phyloP scores from a whole-genome alignment of 2,329 filamentous ascomycete species.

The Talaromyces islandicus region DNA sequence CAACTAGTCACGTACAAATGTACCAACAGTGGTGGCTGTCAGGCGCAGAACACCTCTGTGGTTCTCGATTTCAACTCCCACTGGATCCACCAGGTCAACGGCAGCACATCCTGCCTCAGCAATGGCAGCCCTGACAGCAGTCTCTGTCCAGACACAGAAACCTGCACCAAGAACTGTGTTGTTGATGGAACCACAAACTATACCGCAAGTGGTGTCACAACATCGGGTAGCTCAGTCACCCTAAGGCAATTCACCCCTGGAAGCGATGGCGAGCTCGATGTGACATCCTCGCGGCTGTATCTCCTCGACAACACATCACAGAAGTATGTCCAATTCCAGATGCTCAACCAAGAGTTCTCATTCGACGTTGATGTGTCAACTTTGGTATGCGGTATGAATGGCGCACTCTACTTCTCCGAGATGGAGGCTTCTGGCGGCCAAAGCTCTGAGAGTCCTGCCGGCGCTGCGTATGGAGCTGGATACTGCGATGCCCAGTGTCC shows the following conservation, averaged over 20 bases:
- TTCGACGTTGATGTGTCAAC: slow-evolving; percentile 67
- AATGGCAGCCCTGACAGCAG: slow-evolving; percentile 47
- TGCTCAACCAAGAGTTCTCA: slow-evolving; percentile 63
- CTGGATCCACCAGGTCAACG: slow-evolving; percentile 46
- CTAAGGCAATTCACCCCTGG: slow-evolving; percentile 43
- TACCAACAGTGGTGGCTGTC: slow-evolving; percentile 47
- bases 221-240: slow-evolving; percentile 43
- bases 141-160: slow-evolving; percentile 43
- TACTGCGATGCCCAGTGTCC: slow-evolving; percentile 60
- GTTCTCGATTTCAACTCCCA: slow-evolving; percentile 56
- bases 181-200: slow-evolving; percentile 53
- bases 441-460: slow-evolving; percentile 45
- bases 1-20: slow-evolving; percentile 50
- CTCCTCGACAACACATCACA: slow-evolving; percentile 55
- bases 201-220: slow-evolving; percentile 48
- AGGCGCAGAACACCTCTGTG: slow-evolving; percentile 46
- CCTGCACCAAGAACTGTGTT: slow-evolving; percentile 52
- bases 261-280: slow-evolving; percentile 22
- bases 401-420: slow-evolving; percentile 59
- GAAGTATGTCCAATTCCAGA: slow-evolving; percentile 60
- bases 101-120: slow-evolving; percentile 53
- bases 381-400: slow-evolving; percentile 65
- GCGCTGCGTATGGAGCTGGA: slow-evolving; percentile 56
- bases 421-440: slow-evolving; percentile 53
- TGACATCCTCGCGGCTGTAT: slow-evolving; percentile 53